Percentiles rank a stretch among this genome's conserved stretches.
These are phyloP conservation scores for Hortaea sp. DNA, from an alignment of 2,329 filamentous ascomycete species.

Conservation along the genomic window DNA sequence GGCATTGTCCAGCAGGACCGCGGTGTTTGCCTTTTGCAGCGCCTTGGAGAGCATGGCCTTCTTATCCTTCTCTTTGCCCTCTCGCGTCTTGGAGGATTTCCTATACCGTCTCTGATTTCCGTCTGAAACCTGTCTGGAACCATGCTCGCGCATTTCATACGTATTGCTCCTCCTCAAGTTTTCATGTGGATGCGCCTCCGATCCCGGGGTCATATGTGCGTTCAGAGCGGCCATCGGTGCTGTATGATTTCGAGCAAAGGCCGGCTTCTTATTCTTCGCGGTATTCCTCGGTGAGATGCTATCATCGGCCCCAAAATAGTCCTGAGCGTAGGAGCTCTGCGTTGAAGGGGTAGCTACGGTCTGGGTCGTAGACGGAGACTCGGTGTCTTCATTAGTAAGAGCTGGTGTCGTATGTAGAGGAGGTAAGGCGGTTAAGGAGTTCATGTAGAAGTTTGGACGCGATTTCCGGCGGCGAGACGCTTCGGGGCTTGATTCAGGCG, in stretches of 20 bases:
- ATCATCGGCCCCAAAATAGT: conserved; percentile 23
- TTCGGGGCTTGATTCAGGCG: conserved; percentile 22
- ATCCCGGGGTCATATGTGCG: conserved; percentile 5
- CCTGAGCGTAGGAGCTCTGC: conserved; percentile 17
- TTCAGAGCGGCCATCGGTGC: conserved; percentile 12
- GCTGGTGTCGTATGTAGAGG: conserved; percentile 23
- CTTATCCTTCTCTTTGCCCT: conserved; percentile 45
- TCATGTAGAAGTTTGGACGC: conserved; percentile 9
- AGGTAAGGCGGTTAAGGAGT: conserved; percentile 21
- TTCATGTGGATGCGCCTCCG: conserved; percentile 6
- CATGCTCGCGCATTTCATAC: conserved; percentile 2
- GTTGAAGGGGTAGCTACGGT: conserved; percentile 22
- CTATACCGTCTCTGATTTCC: conserved; percentile 1
- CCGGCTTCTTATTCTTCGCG: conserved; percentile 15
- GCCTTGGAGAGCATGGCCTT: conserved; percentile 97
- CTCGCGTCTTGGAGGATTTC: conserved; percentile 23
- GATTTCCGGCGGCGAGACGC: conserved; percentile 15
- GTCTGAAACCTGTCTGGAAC: background rate
- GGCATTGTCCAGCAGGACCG: conserved; percentile 90
- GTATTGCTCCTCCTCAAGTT: conserved; percentile 4
- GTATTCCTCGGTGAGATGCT: conserved; percentile 14
- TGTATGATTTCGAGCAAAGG: conserved; percentile 14
- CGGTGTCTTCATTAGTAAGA: conserved; percentile 18
- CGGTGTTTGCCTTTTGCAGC: conserved; percentile 88
- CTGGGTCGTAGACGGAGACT: conserved; percentile 22